Conservation (phyloP, 192 early-diverging fungal genomes). For the Pecoramyces ruminantium region DNA sequence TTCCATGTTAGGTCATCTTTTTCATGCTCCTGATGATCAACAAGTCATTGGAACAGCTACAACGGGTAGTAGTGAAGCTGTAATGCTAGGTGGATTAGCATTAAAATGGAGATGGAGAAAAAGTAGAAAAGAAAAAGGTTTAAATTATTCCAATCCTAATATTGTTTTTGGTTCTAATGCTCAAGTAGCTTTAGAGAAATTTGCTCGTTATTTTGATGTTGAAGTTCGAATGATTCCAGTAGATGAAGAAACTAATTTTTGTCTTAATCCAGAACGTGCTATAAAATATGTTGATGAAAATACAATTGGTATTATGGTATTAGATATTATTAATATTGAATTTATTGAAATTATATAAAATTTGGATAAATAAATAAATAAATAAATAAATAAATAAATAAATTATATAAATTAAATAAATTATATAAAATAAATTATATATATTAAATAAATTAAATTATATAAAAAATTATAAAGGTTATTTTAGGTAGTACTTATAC, state of each 20-base stretch:
- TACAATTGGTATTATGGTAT: constrained; percentile 52
- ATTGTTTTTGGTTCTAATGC: constrained; percentile 59
- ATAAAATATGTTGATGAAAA: constrained; percentile 60
- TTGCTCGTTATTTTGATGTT: constrained; percentile 59
- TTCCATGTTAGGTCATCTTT: constrained; percentile 50
- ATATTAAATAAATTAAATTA: too few relatives aligned
- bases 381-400: too few relatives aligned
- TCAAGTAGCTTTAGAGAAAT: constrained; percentile 58
- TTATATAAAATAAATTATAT: too few relatives aligned
- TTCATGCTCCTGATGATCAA: constrained; percentile 24
- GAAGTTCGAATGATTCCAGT: constrained; percentile 50
- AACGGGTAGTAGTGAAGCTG: constrained; percentile 64
- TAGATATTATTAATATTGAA: too few relatives aligned
- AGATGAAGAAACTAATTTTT: constrained; percentile 23
- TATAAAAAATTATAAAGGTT: constrained; percentile 9
- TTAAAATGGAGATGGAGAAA: constrained; percentile 64
- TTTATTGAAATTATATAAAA: too few relatives aligned
- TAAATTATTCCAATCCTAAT: constrained; percentile 52
- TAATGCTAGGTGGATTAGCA: constrained; percentile 56
- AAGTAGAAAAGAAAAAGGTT: constrained; percentile 34
- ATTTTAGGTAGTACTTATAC: constrained; percentile 71
- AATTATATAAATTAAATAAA: too few relatives aligned
- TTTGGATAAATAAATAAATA: too few relatives aligned
- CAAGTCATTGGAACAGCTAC: constrained; percentile 48
- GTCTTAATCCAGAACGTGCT: constrained; percentile 44